Evolutionary conservation across 2,329 filamentous ascomycete genomes (phyloP).

Genomic region (Acrocalymma vagum): DNA sequence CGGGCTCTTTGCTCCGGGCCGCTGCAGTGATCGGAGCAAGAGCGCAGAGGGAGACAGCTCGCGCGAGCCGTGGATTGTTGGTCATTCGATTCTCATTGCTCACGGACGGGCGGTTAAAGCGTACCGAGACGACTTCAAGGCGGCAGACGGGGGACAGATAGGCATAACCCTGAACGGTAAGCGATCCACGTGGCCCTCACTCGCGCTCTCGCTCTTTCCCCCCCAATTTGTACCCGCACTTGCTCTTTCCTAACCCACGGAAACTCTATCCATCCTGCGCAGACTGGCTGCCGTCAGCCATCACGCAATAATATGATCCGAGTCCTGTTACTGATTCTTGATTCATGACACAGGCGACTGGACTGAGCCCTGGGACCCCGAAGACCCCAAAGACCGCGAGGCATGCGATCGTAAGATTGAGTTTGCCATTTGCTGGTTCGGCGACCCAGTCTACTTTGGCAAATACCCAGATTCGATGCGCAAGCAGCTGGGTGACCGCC

Average conservation of each 20-base stretch:
- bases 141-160: constrained; percentile 75
- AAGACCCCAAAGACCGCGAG: constrained; percentile 77
- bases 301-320: constrained; percentile 23
- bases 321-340: too few species aligned
- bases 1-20: constrained; percentile 83
- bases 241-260: too few species aligned
- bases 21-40: constrained; percentile 77
- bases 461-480: constrained; percentile 86
- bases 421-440: constrained; percentile 89
- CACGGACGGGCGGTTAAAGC: constrained; percentile 83
- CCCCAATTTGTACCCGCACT: too few species aligned
- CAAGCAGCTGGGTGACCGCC: constrained; percentile 78
- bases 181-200: constrained; percentile 26
- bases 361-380: constrained; percentile 82
- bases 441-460: constrained; percentile 85
- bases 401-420: constrained; percentile 84
- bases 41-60: constrained; percentile 75
- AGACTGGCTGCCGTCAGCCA: constrained; percentile 18
- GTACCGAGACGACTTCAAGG: constrained; percentile 84
- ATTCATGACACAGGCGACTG: constrained; percentile 70
- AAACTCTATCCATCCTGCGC: constrained; percentile 27
- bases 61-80: constrained; percentile 83
- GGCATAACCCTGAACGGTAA: constrained; percentile 86
- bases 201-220: constrained; percentile 2
- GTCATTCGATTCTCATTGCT: constrained; percentile 81